Base-by-base conservation (phyloP, 805 yeast genomes). In the Torulaspora quercuum region DNA sequence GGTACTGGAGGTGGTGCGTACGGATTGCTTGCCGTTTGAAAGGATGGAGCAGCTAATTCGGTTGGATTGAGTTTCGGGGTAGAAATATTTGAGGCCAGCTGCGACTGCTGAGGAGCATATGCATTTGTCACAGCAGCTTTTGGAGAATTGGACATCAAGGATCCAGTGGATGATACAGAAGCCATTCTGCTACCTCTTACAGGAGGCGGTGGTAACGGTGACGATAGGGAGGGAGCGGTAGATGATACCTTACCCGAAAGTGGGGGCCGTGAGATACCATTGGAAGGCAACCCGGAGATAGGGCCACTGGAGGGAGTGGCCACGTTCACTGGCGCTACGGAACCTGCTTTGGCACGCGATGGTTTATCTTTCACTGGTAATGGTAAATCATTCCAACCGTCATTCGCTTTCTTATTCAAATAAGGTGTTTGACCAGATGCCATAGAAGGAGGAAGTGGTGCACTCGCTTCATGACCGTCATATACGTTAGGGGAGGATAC, bases 401-500 rank as follows among this genome's bases (percentile, higher is more conserved):
- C 57, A 31, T 60, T 61, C 10, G 66, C 64, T 36, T 59, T 57
- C 27, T 42, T 57, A 35, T 57, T 61, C 22, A 61, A 44, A 21
- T 55, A 59, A 20, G 66, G 66, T 2, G 55, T 53, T 48, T 61
- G 66, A 12, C 66, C 65, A 22, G 64, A 59, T 46, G 50, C 55
- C 36, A 49, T 46, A 19, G 56, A 47, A 41, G 57, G 51, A 39
- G 68, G 68, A 28, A 68, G 65, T 30, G 64, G 65, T 4, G 49
- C 56, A 10, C 44, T 48, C 11, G 68, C 64, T 11, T 75, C 70
- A 19, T 71, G 64, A 24, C 72, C 65, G 34, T 72, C 72, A 7
- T 70, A 37, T 6, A 39, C 32, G 4, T 60, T 41, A 5, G 51
- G 46, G 4, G 55, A 42, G 16, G 48, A 39, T 30, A 36, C 39